These are phyloP conservation scores for Raddia guianensis DNA, from an alignment of 176 grass and related monocot species.

Conservation along the genomic window DNA sequence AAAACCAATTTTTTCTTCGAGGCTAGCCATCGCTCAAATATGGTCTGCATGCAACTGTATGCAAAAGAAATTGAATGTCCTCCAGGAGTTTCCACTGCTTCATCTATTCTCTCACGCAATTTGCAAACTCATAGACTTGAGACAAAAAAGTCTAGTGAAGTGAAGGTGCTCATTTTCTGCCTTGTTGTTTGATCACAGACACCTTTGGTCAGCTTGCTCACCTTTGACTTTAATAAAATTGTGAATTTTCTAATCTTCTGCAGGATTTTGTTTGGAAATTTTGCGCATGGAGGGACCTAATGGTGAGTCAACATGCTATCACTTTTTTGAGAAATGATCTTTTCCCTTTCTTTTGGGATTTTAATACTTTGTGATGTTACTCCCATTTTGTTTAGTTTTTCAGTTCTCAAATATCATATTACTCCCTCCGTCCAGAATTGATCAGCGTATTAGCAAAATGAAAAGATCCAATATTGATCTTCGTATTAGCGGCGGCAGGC, in stretches of 20 bases:
- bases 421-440: no score
- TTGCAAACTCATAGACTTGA: slow-evolving; percentile 65
- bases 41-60: slow-evolving; percentile 88
- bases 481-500: no score
- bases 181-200: slow-evolving; percentile 26
- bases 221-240: slow-evolving; percentile 29
- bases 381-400: neutral
- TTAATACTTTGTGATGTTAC: neutral
- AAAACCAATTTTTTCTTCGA: slow-evolving; percentile 81
- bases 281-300: slow-evolving; percentile 96
- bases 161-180: slow-evolving; percentile 73
- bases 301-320: slow-evolving; percentile 62
- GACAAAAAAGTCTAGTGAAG: slow-evolving; percentile 61
- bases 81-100: slow-evolving; percentile 73
- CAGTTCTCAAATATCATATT: neutral
- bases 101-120: slow-evolving; percentile 85
- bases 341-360: slow-evolving; percentile 5
- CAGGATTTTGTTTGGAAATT: slow-evolving; percentile 95
- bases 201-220: slow-evolving; percentile 18
- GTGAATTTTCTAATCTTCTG: slow-evolving; percentile 43
- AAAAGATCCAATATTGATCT: no score
- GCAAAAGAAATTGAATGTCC: slow-evolving; percentile 77
- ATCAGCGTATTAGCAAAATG: no score
- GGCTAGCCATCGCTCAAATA: slow-evolving; percentile 86
- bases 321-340: slow-evolving; percentile 23